These are phyloP conservation scores for Spathaspora sp. DNA, from an alignment of 805 yeast genomes.

Conservation along the genomic window DNA sequence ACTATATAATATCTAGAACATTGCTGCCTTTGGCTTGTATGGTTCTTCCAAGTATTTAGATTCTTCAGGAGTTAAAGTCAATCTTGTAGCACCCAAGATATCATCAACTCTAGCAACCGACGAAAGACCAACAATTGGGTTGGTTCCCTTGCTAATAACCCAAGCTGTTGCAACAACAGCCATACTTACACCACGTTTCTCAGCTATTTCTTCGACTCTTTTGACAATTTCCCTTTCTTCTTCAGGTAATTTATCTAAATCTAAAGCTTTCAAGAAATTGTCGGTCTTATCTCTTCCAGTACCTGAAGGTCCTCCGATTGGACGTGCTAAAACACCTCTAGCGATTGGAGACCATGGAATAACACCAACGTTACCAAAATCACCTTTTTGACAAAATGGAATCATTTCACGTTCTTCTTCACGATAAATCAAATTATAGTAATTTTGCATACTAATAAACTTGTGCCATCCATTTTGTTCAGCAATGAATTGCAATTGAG, in stretches of 20 bases:
- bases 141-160: conserved; percentile 14
- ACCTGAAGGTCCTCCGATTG: conserved; percentile 17
- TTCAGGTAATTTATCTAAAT: conserved; percentile 10
- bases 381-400: conserved; percentile 43
- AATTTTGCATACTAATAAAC: conserved; percentile 56
- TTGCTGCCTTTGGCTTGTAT: conserved; percentile 17
- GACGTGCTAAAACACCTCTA: conserved; percentile 51
- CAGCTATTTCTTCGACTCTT: conserved; percentile 53
- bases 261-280: conserved; percentile 14
- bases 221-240: conserved; percentile 14
- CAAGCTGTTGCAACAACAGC: conserved; percentile 17
- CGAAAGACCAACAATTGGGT: conserved; percentile 16
- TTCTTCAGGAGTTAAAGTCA: conserved; percentile 16
- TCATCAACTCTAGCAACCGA: conserved; percentile 16
- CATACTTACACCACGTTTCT: conserved; percentile 46
- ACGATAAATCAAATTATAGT: conserved; percentile 52
- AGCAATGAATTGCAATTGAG: conserved; percentile 50
- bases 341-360: conserved; percentile 62
- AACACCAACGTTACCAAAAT: conserved; percentile 45
- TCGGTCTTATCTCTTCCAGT: conserved; percentile 9
- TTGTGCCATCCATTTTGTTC: conserved; percentile 53
- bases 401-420: conserved; percentile 63
- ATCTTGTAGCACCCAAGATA: conserved; percentile 2
- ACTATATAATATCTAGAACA: neutral
- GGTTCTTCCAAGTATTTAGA: conserved; percentile 35